Conservation (phyloP, 176 grass and related monocot species). For the Guadua angustifolia region DNA sequence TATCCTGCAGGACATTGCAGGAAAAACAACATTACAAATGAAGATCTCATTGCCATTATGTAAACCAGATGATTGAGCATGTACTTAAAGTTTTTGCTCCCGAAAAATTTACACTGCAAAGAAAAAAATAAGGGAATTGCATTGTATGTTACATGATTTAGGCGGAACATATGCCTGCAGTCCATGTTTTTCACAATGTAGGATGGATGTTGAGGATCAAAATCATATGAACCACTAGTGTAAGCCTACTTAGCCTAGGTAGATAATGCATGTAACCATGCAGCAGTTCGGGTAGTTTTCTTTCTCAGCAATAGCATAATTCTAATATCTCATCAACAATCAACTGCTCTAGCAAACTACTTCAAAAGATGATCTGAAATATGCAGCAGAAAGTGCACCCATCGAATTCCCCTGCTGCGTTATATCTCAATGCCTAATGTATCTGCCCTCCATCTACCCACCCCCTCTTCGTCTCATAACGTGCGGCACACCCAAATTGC, state of each 20-base stretch:
- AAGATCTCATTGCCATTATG: neutral
- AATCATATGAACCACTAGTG: neutral
- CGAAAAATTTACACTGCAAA: neutral
- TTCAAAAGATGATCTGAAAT: neutral
- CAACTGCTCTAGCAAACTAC: neutral
- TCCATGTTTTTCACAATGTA: neutral
- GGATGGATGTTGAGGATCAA: neutral
- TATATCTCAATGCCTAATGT: neutral
- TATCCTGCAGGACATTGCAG: constrained; percentile 54
- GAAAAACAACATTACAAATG: neutral
- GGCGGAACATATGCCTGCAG: neutral
- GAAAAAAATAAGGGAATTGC: neutral
- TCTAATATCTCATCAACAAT: neutral
- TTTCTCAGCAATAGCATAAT: neutral
- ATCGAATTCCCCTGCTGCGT: neutral
- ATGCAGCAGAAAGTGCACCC: neutral
- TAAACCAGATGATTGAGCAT: neutral
- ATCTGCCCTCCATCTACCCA: neutral
- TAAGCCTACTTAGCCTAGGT: neutral
- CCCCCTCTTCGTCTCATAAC: neutral
- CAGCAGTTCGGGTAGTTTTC: neutral
- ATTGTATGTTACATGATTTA: neutral
- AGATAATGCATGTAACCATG: neutral
- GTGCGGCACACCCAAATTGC: neutral
- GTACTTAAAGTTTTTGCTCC: neutral